Conservation (phyloP, 2,329 filamentous ascomycete species). For the Arachnopeziza araneosa region DNA sequence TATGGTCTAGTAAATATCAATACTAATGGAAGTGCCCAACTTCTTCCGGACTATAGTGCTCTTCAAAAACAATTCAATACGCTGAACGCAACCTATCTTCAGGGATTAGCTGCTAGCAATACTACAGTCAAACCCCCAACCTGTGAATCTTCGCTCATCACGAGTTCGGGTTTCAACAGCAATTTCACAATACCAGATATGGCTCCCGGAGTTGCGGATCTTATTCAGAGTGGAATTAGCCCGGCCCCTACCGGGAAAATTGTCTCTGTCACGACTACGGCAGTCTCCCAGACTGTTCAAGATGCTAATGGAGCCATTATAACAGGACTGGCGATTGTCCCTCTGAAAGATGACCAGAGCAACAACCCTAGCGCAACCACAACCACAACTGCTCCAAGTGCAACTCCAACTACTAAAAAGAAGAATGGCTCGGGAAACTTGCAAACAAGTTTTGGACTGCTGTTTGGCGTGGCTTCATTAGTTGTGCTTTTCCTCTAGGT, state of each 20-base stretch:
- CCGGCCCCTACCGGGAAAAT: conserved; percentile 61
- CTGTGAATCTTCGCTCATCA: conserved; percentile 65
- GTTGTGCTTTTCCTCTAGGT: conserved; percentile 1
- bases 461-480: conserved; percentile 12
- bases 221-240: conserved; percentile 72
- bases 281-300: conserved; percentile 52
- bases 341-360: conserved; percentile 42
- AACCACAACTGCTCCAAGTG: conserved; percentile 12
- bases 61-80: conserved; percentile 70
- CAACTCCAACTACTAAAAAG: conserved; percentile 20
- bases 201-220: conserved; percentile 60
- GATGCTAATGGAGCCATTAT: conserved; percentile 52
- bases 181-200: conserved; percentile 72
- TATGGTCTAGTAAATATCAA: conserved; percentile 61
- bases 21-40: conserved; percentile 48
- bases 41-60: conserved; percentile 64
- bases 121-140: conserved; percentile 51
- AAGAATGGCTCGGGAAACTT: conserved; percentile 16
- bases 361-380: conserved; percentile 3
- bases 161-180: conserved; percentile 59
- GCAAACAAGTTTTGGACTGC: conserved; percentile 9
- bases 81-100: conserved; percentile 64
- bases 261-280: conserved; percentile 48
- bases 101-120: conserved; percentile 54
- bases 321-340: conserved; percentile 54